Evolutionary conservation across 2,329 filamentous ascomycete species (phyloP), one percentile per base, ranked within the genome.

Genomic region (Ophiostoma piceae): DNA sequence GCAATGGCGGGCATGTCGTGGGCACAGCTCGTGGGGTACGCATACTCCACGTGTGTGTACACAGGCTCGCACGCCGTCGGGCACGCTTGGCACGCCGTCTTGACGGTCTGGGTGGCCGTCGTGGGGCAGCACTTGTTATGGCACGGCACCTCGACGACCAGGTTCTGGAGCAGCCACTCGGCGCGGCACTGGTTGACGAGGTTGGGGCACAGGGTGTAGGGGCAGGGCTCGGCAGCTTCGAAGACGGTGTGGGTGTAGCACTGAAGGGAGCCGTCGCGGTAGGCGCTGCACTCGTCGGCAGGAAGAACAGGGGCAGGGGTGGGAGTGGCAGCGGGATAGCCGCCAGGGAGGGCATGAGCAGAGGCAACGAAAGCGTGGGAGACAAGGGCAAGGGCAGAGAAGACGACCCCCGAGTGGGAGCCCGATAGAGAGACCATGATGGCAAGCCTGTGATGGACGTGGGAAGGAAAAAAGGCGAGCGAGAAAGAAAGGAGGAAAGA

Each of bases 241-340:
- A 19, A 29, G 57, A 62, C 57, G 11, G 57, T 62, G 57, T 62
- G 57, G 9, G 57, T 62, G 57, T 62, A 62, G 57, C 57, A 62
- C 57, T 62, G 26, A 14, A 32, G 4, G 26, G 26, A 4, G 26
- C 57, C 57, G 3, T 62, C 57, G 12, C 32, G 57, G 12, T 35
- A 62, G 3, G 57, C 51, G 9, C 26, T 57, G 57, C 57, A 62
- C 11, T 22, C 22, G 22, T 29, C n/a, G 12, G 5, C 57, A 14
- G 57, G 26, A 11, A 26, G 12, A 9, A 26, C 9, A 11, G n/a
- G n/a, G 22, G 22, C 51, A 6, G 51, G n/a, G n/a, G 43, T n/a
- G 3, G 43, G 43, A 16, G 19, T 47, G 7, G 43, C 16, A 2
- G 16, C 7, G 19, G 19, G 19, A 57, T 26, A 26, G 22, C n/a